phyloP scores from a whole-genome alignment of 768 basidiomycete species.

The Amanita rimosa region DNA sequence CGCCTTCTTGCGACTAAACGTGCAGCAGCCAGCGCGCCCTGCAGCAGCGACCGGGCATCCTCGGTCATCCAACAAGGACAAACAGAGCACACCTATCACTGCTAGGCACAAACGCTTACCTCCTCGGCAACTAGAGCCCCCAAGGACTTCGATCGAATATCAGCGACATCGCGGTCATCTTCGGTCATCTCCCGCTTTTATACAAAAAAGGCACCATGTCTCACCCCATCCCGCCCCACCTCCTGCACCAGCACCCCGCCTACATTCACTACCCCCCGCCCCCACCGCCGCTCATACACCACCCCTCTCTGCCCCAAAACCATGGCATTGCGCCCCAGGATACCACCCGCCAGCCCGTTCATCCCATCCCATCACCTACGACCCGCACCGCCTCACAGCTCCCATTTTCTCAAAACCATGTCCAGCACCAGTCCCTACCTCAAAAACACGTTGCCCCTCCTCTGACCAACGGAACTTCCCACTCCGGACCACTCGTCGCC shows the following conservation, averaged over 20 bases:
- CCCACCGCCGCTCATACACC: slow-evolving; percentile 7
- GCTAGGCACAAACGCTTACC: neutral
- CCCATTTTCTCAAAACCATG: slow-evolving; percentile 12
- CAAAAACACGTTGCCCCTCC: neutral
- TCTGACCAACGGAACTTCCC: slow-evolving; percentile 8
- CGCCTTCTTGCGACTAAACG: slow-evolving; percentile 3
- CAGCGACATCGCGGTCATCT: slow-evolving; percentile 6
- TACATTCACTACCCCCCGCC: slow-evolving; percentile 9
- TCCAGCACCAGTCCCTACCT: slow-evolving; percentile 1
- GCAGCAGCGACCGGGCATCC: slow-evolving; percentile 3
- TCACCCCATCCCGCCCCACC: slow-evolving; percentile 28
- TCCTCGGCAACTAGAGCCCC: slow-evolving; percentile 5
- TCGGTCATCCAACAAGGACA: slow-evolving; percentile 6
- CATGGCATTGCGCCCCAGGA: slow-evolving; percentile 17
- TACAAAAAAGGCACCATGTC: slow-evolving; percentile 21
- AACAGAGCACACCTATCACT: slow-evolving; percentile 4
- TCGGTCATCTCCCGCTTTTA: slow-evolving; percentile 3
- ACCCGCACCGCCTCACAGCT: slow-evolving; percentile 3
- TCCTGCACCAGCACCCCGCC: slow-evolving; percentile 7
- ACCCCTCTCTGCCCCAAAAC: slow-evolving; percentile 8
- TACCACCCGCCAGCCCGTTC: slow-evolving; percentile 14
- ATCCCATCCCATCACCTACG: neutral
- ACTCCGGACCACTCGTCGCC: slow-evolving; percentile 47
- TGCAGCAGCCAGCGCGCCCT: neutral
- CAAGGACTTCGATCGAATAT: slow-evolving; percentile 8